Conservation (phyloP, 257 asterid genomes). For the Nemophila menziesii region DNA sequence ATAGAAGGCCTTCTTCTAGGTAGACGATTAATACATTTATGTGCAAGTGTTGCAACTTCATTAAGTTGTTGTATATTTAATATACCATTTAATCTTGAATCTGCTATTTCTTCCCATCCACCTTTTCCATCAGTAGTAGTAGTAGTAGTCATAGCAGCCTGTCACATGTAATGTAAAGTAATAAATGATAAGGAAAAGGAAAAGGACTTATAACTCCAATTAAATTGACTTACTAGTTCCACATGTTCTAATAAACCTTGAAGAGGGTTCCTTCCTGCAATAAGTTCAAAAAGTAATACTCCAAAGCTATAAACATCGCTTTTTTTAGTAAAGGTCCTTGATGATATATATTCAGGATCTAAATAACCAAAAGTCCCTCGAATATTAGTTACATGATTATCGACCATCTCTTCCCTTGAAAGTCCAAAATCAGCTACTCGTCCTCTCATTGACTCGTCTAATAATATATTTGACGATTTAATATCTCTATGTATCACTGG, state of each 20-base stretch:
- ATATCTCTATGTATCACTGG: constrained; percentile 88
- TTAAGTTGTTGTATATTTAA: constrained; percentile 50
- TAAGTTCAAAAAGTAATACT: constrained; percentile 75
- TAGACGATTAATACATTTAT: constrained; percentile 51
- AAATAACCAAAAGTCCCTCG: constrained; percentile 91
- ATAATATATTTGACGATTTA: constrained; percentile 84
- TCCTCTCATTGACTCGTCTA: constrained; percentile 85
- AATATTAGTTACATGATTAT: constrained; percentile 54
- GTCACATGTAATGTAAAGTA: constrained; percentile 3
- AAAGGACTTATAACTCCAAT: no score
- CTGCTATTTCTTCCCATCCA: constrained; percentile 91
- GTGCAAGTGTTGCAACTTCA: constrained; percentile 67
- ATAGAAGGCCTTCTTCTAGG: constrained; percentile 67
- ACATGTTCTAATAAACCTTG: constrained; percentile 88
- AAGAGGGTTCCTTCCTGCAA: constrained; percentile 85
- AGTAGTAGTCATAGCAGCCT: constrained; percentile 99
- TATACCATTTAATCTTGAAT: constrained; percentile 74
- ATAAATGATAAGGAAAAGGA: background rate
- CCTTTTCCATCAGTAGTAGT: constrained; percentile 74
- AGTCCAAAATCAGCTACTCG: constrained; percentile 96
- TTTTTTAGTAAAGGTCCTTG: constrained; percentile 74
- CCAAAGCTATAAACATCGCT: constrained; percentile 94
- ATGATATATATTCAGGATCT: constrained; percentile 90
- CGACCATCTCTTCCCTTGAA: constrained; percentile 83
- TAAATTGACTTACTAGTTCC: constrained; percentile 54